Conservation (phyloP, 2,329 filamentous ascomycete genomes). For the Ramularia endophylla region DNA sequence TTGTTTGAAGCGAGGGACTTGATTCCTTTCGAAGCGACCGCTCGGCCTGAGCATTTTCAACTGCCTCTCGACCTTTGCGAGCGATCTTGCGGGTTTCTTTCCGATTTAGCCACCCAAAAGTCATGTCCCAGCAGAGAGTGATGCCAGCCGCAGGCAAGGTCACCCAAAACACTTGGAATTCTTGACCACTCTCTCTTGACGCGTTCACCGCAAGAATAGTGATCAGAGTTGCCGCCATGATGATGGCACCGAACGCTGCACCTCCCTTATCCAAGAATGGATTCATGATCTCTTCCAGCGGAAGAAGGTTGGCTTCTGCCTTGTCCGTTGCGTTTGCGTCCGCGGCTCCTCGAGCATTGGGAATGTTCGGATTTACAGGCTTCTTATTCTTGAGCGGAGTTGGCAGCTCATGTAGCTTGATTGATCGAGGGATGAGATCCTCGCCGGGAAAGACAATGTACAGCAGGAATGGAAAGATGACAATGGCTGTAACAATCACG, state of each 20-base stretch:
- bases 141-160: constrained; percentile 63
- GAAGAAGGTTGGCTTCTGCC: constrained; percentile 51
- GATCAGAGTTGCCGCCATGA: constrained; percentile 63
- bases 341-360: constrained; percentile 52
- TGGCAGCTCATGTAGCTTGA: constrained; percentile 63
- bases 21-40: constrained; percentile 31
- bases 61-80: constrained; percentile 43
- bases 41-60: constrained; percentile 41
- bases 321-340: constrained; percentile 44
- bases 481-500: constrained; percentile 59
- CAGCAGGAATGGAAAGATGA: constrained; percentile 64
- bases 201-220: constrained; percentile 63
- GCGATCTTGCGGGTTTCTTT: constrained; percentile 59
- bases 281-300: constrained; percentile 69
- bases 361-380: constrained; percentile 69
- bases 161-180: constrained; percentile 60
- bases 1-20: constrained; percentile 28
- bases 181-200: constrained; percentile 43
- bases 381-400: constrained; percentile 49
- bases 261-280: constrained; percentile 64
- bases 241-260: constrained; percentile 56
- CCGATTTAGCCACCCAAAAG: constrained; percentile 57
- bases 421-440: constrained; percentile 57
- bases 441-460: constrained; percentile 64
- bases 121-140: constrained; percentile 63